phyloP scores from a whole-genome alignment of 352 stramenopile species.

The Globisporangium orthogonon region DNA sequence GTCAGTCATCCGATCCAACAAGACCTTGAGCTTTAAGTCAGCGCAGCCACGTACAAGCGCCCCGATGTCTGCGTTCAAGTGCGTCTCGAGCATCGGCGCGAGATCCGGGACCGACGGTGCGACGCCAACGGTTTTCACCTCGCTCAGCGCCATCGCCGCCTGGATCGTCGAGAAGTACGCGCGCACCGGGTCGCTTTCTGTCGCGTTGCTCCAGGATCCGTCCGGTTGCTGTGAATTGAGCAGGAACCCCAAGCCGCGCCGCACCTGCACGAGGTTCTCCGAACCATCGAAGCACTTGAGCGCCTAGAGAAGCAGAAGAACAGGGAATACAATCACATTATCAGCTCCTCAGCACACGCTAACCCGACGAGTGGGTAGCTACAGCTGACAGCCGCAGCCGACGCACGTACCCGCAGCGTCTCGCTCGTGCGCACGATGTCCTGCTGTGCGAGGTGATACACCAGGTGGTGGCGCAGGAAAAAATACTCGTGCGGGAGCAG shows the following conservation, averaged over 20 bases:
- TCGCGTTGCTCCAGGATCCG: conserved; percentile 40
- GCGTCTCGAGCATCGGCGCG: conserved; percentile 39
- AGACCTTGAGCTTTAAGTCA: background rate
- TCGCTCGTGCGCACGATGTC: conserved; percentile 67
- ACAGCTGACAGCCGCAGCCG: background rate
- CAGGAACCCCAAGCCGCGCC: conserved; percentile 63
- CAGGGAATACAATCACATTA: too few species aligned
- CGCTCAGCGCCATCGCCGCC: conserved; percentile 40
- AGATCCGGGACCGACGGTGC: conserved; percentile 56
- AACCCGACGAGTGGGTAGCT: too few species aligned
- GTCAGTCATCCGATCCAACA: background rate
- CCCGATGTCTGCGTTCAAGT: conserved; percentile 54
- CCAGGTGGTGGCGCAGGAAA: conserved; percentile 83
- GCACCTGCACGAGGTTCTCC: conserved; percentile 60
- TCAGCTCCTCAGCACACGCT: too few species aligned
- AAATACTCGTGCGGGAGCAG: conserved; percentile 88
- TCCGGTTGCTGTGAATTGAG: conserved; percentile 48
- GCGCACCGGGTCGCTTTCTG: conserved; percentile 16
- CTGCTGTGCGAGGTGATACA: conserved; percentile 68
- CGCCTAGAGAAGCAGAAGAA: conserved; percentile 23
- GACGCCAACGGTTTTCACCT: conserved; percentile 40
- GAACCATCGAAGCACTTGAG: conserved; percentile 68
- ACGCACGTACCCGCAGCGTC: conserved; percentile 62
- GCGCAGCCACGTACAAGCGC: background rate
- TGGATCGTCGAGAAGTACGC: conserved; percentile 50